Percentiles rank a stretch among this genome's conserved stretches.
Evolutionary conservation across 1,284 basidiomycete species (phyloP).

Genomic region (Hortiboletus rubellus): DNA sequence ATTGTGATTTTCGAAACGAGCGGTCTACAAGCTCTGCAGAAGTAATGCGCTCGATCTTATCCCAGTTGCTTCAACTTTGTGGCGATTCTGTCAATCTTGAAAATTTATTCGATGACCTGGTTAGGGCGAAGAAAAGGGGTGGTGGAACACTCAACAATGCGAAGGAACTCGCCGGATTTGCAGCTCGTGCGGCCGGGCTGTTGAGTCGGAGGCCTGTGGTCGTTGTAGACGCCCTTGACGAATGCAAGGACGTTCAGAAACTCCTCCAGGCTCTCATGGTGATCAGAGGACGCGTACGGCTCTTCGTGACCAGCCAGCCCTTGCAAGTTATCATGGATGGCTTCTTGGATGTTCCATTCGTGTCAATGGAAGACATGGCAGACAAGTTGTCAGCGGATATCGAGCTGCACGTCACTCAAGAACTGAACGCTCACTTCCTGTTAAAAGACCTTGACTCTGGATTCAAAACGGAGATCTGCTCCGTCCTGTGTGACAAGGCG

Average conservation of each 20-base stretch:
- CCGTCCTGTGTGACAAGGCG: background rate
- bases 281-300: background rate
- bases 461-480: background rate
- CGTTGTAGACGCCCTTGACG: conserved; percentile 7
- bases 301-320: conserved; percentile 6
- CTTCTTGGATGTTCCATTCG: background rate
- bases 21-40: background rate
- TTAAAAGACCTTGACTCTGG: background rate
- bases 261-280: background rate
- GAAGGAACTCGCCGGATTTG: background rate
- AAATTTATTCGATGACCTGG: background rate
- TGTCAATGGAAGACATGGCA: background rate
- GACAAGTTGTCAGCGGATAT: background rate
- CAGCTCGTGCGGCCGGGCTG: background rate
- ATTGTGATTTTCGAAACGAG: background rate
- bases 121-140: background rate
- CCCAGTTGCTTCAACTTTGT: background rate
- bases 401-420: background rate
- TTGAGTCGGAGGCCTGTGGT: background rate
- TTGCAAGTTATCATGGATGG: background rate
- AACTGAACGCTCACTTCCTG: background rate
- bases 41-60: conserved; percentile 5
- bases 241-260: background rate
- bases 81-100: background rate
- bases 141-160: background rate